phyloP scores from a whole-genome alignment of 163 green algal genomes.

The Chlamydomonas reinhardtii region DNA sequence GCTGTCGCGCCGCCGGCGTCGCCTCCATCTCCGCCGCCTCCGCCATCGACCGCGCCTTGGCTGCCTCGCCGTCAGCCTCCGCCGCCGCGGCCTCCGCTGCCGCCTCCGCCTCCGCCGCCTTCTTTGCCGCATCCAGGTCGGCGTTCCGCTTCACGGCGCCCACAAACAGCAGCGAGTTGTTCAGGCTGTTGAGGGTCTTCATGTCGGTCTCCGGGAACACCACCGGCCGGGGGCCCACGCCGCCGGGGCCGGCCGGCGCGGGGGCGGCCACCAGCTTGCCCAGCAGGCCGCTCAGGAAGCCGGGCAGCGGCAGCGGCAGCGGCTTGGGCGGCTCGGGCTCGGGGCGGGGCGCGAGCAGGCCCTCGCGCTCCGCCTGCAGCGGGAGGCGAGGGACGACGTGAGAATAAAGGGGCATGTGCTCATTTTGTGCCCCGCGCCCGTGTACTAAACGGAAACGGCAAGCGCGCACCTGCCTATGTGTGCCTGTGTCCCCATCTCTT shows the following conservation, averaged over 20 bases:
- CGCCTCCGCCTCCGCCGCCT: not conserved
- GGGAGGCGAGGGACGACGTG: not conserved
- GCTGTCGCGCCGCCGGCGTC: too few species aligned
- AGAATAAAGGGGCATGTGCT: too few species aligned
- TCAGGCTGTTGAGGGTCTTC: conserved; percentile 55
- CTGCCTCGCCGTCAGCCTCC: not conserved
- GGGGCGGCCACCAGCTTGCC: not conserved
- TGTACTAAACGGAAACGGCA: too few species aligned
- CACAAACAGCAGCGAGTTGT: conserved; percentile 54
- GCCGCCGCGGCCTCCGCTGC: not conserved
- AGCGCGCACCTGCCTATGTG: too few species aligned
- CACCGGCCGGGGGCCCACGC: conserved; percentile 8
- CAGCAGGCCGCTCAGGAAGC: conserved; percentile 24
- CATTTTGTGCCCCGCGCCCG: too few species aligned
- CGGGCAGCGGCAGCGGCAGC: not conserved
- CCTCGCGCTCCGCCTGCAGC: not conserved
- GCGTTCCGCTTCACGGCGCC: conserved; percentile 59
- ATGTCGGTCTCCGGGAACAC: conserved; percentile 65
- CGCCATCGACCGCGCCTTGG: not conserved
- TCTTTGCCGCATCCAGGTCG: conserved; percentile 14
- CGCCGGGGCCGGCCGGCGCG: conserved; percentile 2
- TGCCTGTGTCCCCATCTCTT: too few species aligned
- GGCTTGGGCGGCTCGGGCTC: not conserved
- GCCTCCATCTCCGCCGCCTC: not conserved
- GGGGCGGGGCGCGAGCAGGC: conserved; percentile 16